Base-by-base conservation (phyloP, 441 rosid species). In the Gossypium schwendimanii region DNA sequence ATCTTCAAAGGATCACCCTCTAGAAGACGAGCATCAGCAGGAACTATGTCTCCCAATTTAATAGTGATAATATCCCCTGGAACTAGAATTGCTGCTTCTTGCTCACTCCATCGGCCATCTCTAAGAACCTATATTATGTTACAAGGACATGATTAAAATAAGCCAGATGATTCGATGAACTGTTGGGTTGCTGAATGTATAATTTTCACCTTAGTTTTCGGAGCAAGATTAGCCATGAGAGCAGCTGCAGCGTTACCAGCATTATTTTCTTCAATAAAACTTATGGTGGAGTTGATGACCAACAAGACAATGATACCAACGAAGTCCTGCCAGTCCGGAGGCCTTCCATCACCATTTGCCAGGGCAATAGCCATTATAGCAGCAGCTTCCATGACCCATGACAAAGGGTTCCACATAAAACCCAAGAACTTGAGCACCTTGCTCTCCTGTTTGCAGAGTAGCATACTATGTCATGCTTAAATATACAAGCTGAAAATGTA, bases 371-470 rank as follows among this genome's bases (percentile, higher is more conserved):
- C 96, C 97, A 93, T 84, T 36, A 93, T 3, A 11, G 98, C 97
- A 55, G 98, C 98, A 67, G 89, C 92, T 75, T 93, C 98, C 98
- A 93, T 91, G 81, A 93, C 98, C 98, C 98, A 93, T 10, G 98
- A 93, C 78, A 93, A 73, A 5, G 98, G 98, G 71, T 93, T 93
- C 98, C 98, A 93, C 98, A 93, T 93, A 75, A 93, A 93, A 10
- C 97, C 97, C 82, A 93, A 74, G 74, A 93, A 93, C 83, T 93
- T 93, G 70, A 89, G 82, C 62, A 91, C 0, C 79, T 91, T 93
- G 89, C 93, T 91, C 75, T 86, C 88, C 97, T 93, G 85, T 80
- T 70, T 26, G 14, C 52, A 62, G 61, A 77, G 45, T 20, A 24
- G 12, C 14, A 17, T 69, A 63, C 26, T 39, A 65, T 54, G 62